Evolutionary conservation across 1,139 yeast species (phyloP).

Genomic region (Scheffersomyces titani): DNA sequence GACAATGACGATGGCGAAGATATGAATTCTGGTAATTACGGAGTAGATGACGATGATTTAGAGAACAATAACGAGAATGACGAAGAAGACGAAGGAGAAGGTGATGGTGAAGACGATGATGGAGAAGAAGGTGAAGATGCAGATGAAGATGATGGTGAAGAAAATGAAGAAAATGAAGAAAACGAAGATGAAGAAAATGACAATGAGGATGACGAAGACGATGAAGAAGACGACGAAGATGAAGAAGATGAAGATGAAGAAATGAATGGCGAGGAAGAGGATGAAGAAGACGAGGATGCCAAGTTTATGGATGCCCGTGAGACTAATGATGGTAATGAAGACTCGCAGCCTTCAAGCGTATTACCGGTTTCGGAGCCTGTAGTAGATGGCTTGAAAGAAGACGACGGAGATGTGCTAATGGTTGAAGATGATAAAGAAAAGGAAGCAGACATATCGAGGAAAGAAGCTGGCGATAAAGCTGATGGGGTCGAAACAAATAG

Average conservation of each 20-base stretch:
- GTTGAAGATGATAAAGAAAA: slow-evolving; percentile 6
- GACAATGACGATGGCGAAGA: slow-evolving; percentile 13
- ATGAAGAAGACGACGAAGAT: slow-evolving; percentile 13
- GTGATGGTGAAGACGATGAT: slow-evolving; percentile 15
- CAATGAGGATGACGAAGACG: slow-evolving; percentile 14
- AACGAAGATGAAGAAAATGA: slow-evolving; percentile 16
- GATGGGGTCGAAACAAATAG: slow-evolving; percentile 1
- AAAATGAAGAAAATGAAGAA: slow-evolving; percentile 15
- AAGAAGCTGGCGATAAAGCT: slow-evolving; percentile 6
- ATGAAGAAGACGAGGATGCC: slow-evolving; percentile 13
- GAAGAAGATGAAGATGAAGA: slow-evolving; percentile 13
- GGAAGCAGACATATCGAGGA: slow-evolving; percentile 5
- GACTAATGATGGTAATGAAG: slow-evolving; percentile 8
- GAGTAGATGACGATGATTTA: slow-evolving; percentile 12
- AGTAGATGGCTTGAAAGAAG: slow-evolving; percentile 12
- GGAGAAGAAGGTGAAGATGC: slow-evolving; percentile 18
- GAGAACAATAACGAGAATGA: slow-evolving; percentile 16
- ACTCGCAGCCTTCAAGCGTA: neutral
- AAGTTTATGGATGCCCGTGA: slow-evolving; percentile 24
- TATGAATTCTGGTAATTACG: slow-evolving; percentile 11
- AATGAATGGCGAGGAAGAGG: slow-evolving; percentile 9
- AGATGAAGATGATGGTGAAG: slow-evolving; percentile 14
- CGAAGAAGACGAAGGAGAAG: slow-evolving; percentile 22
- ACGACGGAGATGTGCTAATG: slow-evolving; percentile 7
- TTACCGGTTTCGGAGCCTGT: slow-evolving; percentile 7